Evolutionary conservation across 257 asterid species (phyloP), one percentile per base, ranked within the genome.

Genomic region (Dorcoceras hygrometricum): DNA sequence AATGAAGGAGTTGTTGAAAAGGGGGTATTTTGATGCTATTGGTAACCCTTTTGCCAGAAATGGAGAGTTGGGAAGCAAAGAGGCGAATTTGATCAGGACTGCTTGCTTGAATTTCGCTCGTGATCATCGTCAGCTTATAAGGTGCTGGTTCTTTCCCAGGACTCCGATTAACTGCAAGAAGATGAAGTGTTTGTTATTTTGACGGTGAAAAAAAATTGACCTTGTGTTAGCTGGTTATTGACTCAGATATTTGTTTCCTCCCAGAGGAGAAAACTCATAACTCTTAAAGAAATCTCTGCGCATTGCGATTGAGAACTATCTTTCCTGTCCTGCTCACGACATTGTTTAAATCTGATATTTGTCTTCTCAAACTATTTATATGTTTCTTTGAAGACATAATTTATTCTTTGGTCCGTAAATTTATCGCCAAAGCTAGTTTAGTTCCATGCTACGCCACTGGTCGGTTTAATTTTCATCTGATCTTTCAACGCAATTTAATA

Each of bases 41-140:
- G 93, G 91, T 56, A 80, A 82, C 81, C 97, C 94, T 63, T 82
- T 83, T 71, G 76, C 57, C 72, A 78, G 23, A 39, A 36, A 65
- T 56, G 80, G 70, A 23, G 81, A 70, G 65, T 39, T 82, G 76
- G 85, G 82, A 66, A 60, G 51, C 23, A 87, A 87, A 72, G 89
- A 80, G 70, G 75, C 87, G 53, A 94, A 90, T 62, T 80, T 66
- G 75, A 85, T 88, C 54, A 75, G 95, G 65, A 90, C 87, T 64
- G 97, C 95, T 77, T 90, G 84, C 71, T 77, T 94, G 85, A 88
- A 90, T 76, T 94, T 87, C 11, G 90, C 95, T 19, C 91, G 97
- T 62, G 82, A 85, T 65, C 78, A 79, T 0, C 78, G 57, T 79
- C 87, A 86, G 63, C 84, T 94, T 23, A 84, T 90, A 75, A 82